These are phyloP conservation scores for Luffa aegyptiaca DNA, from an alignment of 306 rosid genomes.

Conservation along the genomic window DNA sequence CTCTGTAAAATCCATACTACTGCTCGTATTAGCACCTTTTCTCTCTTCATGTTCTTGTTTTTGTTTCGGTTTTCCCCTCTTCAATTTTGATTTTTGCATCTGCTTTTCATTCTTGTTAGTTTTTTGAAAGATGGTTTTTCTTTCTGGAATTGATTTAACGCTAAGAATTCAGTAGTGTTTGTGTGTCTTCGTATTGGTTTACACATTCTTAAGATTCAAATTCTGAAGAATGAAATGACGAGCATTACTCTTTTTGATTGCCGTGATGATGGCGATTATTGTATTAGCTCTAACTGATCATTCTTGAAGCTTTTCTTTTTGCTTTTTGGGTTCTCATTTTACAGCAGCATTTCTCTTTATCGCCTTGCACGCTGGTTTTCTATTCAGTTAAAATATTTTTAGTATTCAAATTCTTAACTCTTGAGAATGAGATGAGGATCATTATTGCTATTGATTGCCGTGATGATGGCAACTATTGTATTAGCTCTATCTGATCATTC, in stretches of 20 bases:
- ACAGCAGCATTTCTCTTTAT: background rate
- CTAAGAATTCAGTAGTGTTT: too few species aligned
- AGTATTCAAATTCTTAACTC: background rate
- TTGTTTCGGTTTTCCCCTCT: too few species aligned
- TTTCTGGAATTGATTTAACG: too few species aligned
- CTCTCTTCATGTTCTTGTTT: too few species aligned
- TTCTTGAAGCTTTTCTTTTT: background rate
- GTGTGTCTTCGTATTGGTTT: background rate
- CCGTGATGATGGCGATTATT: background rate
- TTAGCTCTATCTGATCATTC: constrained; percentile 8
- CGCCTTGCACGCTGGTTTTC: background rate
- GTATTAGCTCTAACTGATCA: constrained; percentile 6
- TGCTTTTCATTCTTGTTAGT: too few species aligned
- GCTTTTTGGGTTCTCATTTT: too few species aligned
- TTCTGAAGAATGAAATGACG: background rate
- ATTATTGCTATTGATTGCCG: background rate
- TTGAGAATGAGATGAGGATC: background rate
- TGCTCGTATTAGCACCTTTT: too few species aligned
- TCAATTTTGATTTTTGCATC: too few species aligned
- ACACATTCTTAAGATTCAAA: background rate
- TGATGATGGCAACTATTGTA: background rate
- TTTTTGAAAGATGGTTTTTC: too few species aligned
- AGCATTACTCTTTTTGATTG: background rate
- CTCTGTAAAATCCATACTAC: too few species aligned
- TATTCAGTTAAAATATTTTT: background rate